Percentiles rank a stretch among this genome's conserved stretches.
Evolutionary conservation across 768 basidiomycete species (phyloP).

Genomic region (Termitomyces sp.): DNA sequence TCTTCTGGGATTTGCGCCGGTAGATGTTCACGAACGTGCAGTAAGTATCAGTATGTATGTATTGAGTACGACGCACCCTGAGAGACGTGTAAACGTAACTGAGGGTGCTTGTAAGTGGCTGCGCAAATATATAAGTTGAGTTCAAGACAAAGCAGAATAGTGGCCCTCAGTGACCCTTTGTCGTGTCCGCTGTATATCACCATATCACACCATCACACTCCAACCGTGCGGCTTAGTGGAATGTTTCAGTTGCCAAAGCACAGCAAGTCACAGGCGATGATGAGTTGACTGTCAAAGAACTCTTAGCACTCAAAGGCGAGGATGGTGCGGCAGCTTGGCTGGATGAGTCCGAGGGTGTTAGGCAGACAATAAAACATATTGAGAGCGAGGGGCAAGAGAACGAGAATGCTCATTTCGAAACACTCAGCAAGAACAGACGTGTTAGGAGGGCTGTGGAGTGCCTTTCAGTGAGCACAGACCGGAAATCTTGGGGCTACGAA

Average conservation of each 20-base stretch:
- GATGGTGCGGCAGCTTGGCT: constrained; percentile 12
- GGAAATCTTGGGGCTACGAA: background rate
- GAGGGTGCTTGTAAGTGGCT: too few relatives aligned
- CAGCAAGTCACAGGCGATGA: background rate
- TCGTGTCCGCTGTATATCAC: too few relatives aligned
- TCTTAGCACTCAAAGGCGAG: constrained; percentile 8
- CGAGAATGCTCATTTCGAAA: background rate
- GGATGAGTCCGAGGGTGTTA: background rate
- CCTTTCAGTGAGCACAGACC: constrained; percentile 1
- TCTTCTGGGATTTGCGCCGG: background rate
- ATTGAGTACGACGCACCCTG: too few relatives aligned
- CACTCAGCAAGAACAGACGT: background rate
- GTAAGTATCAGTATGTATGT: too few relatives aligned
- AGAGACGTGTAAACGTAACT: too few relatives aligned
- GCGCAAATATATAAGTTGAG: too few relatives aligned
- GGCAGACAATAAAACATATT: constrained; percentile 11
- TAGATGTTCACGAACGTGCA: constrained; percentile 2
- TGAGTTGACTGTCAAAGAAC: constrained; percentile 15
- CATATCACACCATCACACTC: too few relatives aligned
- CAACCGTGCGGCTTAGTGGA: too few relatives aligned
- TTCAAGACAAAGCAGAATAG: too few relatives aligned
- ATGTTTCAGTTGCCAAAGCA: background rate
- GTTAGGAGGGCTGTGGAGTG: background rate
- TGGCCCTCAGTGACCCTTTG: too few relatives aligned
- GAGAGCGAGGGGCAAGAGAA: background rate